phyloP scores from a whole-genome alignment of 2,329 filamentous ascomycete species.

The Monilinia fructicola region DNA sequence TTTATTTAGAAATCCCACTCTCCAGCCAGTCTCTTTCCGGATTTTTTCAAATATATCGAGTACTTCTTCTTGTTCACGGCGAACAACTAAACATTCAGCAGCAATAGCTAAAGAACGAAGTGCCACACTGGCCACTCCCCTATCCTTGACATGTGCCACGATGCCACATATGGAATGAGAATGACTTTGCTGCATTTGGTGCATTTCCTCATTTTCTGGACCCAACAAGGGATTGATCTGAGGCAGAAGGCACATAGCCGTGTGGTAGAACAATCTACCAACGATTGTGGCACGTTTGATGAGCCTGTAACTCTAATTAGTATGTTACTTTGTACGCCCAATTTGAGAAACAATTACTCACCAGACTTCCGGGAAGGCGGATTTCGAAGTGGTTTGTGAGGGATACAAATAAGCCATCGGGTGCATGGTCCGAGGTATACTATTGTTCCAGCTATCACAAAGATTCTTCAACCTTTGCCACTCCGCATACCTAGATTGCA shows the following conservation, averaged over 20 bases:
- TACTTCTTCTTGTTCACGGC: constrained; percentile 77
- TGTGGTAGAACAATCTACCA: constrained; percentile 85
- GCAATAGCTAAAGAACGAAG: constrained; percentile 78
- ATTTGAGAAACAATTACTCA: constrained; percentile 45
- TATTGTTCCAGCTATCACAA: constrained; percentile 79
- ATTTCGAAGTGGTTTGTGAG: constrained; percentile 65
- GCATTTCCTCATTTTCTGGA: constrained; percentile 62
- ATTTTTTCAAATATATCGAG: constrained; percentile 75
- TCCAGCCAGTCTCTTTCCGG: constrained; percentile 75
- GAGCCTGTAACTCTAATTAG: constrained; percentile 56
- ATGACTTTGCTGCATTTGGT: constrained; percentile 67
- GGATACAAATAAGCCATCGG: constrained; percentile 76
- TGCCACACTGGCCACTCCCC: constrained; percentile 74
- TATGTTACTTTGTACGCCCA: constrained; percentile 24
- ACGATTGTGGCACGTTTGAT: constrained; percentile 80
- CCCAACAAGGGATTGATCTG: constrained; percentile 72
- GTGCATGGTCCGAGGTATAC: constrained; percentile 81
- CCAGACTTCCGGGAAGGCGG: constrained; percentile 85
- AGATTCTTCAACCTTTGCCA: constrained; percentile 80
- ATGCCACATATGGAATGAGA: constrained; percentile 88
- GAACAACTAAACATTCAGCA: constrained; percentile 66
- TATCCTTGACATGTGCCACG: constrained; percentile 78
- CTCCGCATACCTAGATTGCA: constrained; percentile 66
- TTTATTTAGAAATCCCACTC: constrained; percentile 66
- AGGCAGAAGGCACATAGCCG: constrained; percentile 75